Conservation (phyloP, 208 protist genomes). For the Vickermania spadyakhi region DNA sequence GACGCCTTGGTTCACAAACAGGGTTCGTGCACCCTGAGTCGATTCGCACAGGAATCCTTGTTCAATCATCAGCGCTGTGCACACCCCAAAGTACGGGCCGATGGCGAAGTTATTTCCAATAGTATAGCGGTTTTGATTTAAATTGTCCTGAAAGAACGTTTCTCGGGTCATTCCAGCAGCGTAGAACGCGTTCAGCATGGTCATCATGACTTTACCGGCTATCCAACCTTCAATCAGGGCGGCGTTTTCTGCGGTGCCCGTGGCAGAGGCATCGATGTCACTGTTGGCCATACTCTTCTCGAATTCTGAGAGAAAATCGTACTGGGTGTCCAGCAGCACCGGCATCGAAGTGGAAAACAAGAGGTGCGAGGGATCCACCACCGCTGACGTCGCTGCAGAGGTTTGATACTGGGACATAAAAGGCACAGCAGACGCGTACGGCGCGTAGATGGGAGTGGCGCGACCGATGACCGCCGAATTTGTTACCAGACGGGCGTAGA, state of each 20-base stretch:
- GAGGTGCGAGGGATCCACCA: not conserved
- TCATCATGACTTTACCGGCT: not conserved
- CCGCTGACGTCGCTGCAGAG: not conserved
- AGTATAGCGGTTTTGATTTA: conserved; percentile 1
- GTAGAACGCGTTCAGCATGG: not conserved
- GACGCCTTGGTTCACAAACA: not conserved
- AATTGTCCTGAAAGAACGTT: not conserved
- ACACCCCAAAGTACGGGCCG: not conserved
- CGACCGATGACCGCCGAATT: not conserved
- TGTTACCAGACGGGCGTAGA: not conserved
- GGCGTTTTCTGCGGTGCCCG: not conserved
- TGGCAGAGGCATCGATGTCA: not conserved
- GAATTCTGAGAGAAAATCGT: not conserved
- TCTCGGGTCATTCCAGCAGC: not conserved
- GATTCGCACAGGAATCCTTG: not conserved
- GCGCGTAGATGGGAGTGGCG: not conserved
- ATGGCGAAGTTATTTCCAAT: conserved; percentile 1
- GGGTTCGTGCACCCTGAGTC: not conserved
- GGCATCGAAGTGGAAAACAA: not conserved
- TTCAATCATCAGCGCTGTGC: not conserved
- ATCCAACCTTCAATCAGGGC: not conserved
- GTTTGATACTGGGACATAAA: not conserved
- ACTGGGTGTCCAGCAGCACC: not conserved
- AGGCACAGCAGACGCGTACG: not conserved
- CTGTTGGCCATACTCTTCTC: not conserved